Evolutionary conservation across 2,329 filamentous ascomycete genomes (phyloP), one percentile per base, ranked within the genome.

Genomic region (Ascochyta koolunga): DNA sequence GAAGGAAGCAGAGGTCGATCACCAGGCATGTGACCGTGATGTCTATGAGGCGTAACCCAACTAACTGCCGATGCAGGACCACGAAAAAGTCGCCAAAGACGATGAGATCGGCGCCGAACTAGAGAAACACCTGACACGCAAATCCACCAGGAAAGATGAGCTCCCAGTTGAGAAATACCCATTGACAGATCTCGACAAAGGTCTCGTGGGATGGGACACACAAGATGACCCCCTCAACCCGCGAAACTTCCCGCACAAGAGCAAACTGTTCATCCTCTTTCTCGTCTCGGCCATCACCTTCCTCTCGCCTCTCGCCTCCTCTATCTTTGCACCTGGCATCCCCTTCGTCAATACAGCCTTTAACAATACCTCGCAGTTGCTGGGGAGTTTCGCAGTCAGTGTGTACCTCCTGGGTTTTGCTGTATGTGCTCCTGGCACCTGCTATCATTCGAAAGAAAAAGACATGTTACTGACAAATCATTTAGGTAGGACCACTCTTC

Each of bases 401-500:
- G 68, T 76, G 3, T 76, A 70, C 43, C 51, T 75, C 6, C 57
- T 76, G 2, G 74, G 73, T 1, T 76, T 71, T 49, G 60, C 68
- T 18, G 56, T 69, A 43, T 27, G 65, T 67, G 4, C 9, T 13
- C 3, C 22, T 32, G 11, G 11, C 10, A 29, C 11, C 27, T 13
- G 5, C 27, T 29, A 11, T 31, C 4, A 37, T 2, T 1, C 5
- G 10, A 11, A 4, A 21, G 25, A 32, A 25, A 11, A 5, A 16
- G 16, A 8, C 32, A 7, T 5, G 24, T 27, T 13, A 24, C 45
- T 56, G 33, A 50, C 19, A 3, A 19, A 3, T 68, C 41, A 49
- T 62, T 10, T 62, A 52, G 33, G 60, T 67, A 4, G 72, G 70
- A 0, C 69, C 71, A 1, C 62, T 74, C 10, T 64, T 73, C 32